Conservation (phyloP, 306 rosid genomes). For the Calophaca sinica region DNA sequence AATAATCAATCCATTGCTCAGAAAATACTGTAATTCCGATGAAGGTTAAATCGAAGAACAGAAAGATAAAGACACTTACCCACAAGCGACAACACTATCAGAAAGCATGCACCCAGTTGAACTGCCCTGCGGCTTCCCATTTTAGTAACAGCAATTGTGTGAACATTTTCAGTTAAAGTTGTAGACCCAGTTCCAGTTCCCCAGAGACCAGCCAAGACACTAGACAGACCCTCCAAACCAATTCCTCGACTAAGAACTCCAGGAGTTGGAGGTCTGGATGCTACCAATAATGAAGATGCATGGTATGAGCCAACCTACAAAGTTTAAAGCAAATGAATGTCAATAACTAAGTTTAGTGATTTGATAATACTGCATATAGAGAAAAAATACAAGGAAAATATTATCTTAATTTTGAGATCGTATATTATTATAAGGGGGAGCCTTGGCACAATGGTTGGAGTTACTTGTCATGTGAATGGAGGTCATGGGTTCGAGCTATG, state of each 20-base stretch:
- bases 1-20: conserved; percentile 9
- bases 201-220: conserved; percentile 98
- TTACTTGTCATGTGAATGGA: conserved; percentile 2
- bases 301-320: conserved; percentile 95
- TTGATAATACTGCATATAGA: conserved; percentile 34
- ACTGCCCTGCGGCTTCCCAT: conserved; percentile 99
- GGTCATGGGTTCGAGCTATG: not conserved
- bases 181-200: conserved; percentile 97
- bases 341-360: conserved; percentile 34
- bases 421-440: conserved; percentile 21
- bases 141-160: conserved; percentile 97
- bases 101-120: conserved; percentile 85
- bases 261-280: conserved; percentile 96
- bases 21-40: not conserved
- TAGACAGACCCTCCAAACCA: conserved; percentile 92
- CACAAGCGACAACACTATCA: conserved; percentile 86
- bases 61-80: conserved; percentile 61
- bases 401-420: conserved; percentile 22
- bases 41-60: conserved; percentile 36
- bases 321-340: conserved; percentile 52
- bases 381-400: conserved; percentile 9
- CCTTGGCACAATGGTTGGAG: conserved; percentile 14
- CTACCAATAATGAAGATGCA: conserved; percentile 94
- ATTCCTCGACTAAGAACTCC: conserved; percentile 97
- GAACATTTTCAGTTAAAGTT: conserved; percentile 93